Conservation (phyloP, 1,139 yeast genomes). For the Kluyveromyces sp. region DNA sequence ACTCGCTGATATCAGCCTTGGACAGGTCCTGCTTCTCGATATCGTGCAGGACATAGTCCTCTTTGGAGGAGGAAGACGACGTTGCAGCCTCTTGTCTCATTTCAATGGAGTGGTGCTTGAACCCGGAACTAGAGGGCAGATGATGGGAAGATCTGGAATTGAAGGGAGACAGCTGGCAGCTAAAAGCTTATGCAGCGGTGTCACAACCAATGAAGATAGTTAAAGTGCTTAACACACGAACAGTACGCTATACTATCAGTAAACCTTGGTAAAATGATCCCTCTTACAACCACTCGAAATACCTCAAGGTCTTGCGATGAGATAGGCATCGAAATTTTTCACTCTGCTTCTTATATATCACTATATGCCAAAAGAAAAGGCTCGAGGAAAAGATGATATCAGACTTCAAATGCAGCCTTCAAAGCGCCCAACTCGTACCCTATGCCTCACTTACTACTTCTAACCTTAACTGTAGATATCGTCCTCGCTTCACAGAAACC, state of each 20-base stretch:
- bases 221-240: neutral
- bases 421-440: too few species aligned
- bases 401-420: too few species aligned
- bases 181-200: too few species aligned
- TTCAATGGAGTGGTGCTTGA: neutral
- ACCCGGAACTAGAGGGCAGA: too few species aligned
- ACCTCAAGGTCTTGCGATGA: neutral
- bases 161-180: too few species aligned
- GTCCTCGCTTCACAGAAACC: neutral
- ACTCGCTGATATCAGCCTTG: slow-evolving; percentile 11
- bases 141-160: too few species aligned
- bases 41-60: slow-evolving; percentile 39
- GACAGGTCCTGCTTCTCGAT: slow-evolving; percentile 10
- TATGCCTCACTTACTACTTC: too few species aligned
- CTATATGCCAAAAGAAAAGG: neutral
- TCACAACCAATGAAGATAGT: too few species aligned
- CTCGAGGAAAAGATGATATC: neutral
- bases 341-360: neutral
- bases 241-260: too few species aligned
- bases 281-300: too few species aligned
- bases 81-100: neutral
- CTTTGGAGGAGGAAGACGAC: slow-evolving; percentile 15
- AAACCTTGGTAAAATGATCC: too few species aligned
- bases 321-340: neutral
- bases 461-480: neutral